These are phyloP conservation scores for Phytophthora crassamura DNA, from an alignment of 352 stramenopile genomes.

Conservation along the genomic window DNA sequence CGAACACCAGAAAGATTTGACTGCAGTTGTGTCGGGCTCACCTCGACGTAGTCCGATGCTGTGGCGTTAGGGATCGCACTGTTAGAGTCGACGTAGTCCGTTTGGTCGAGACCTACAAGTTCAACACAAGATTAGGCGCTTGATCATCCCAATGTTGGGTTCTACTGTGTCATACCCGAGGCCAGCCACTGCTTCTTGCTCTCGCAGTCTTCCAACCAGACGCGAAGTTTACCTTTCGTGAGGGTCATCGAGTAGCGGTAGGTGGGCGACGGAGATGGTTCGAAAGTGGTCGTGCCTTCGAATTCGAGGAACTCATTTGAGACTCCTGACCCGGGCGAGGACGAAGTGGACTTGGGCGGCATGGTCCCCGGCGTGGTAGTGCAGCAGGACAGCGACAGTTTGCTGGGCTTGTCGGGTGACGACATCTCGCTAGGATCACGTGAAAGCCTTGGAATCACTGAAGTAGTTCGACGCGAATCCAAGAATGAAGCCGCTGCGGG, in stretches of 20 bases:
- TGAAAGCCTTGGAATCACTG: no score
- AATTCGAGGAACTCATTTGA: not conserved
- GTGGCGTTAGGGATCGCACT: slow-evolving; percentile 12
- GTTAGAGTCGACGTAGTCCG: slow-evolving; percentile 6
- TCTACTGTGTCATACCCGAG: no score
- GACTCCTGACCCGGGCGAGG: not conserved
- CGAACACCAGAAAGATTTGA: no score
- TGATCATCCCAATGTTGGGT: no score
- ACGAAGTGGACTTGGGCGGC: slow-evolving; percentile 7
- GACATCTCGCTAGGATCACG: no score
- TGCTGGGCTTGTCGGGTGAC: not conserved
- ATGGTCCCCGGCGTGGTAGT: slow-evolving; percentile 1
- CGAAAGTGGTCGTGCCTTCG: slow-evolving; percentile 9
- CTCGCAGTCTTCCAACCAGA: slow-evolving; percentile 4
- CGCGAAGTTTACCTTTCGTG: not conserved
- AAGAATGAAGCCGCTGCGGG: no score
- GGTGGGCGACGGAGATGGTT: no score
- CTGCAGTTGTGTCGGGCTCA: not conserved
- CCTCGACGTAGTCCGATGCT: no score
- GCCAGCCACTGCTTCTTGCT: slow-evolving; percentile 1
- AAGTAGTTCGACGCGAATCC: not conserved
- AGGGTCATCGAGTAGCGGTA: no score
- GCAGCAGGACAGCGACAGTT: not conserved
- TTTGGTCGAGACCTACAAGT: not conserved
- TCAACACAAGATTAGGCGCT: no score